Percentiles rank a stretch among this genome's conserved stretches.
Evolutionary conservation across 345 rosid species (phyloP).

Genomic region (Eutrema yunnanense): DNA sequence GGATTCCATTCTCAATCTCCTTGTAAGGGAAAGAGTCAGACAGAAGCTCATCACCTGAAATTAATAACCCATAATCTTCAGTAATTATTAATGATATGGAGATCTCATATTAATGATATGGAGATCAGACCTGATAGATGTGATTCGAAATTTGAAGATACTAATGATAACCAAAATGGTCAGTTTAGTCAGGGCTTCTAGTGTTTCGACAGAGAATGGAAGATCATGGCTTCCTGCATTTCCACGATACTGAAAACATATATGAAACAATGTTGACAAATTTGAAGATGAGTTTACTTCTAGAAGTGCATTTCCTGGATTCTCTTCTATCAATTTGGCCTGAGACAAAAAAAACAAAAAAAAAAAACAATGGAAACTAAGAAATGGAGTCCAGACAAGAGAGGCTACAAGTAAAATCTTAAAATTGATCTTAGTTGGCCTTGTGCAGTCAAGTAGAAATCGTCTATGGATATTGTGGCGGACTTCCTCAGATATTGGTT

Average conservation of each 20-base stretch:
- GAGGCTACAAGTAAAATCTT: constrained; percentile 4
- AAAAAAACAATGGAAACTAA: not conserved
- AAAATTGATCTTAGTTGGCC: constrained; percentile 51
- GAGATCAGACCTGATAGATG: too few relatives aligned
- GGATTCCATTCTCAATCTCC: too few relatives aligned
- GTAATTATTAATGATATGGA: too few relatives aligned
- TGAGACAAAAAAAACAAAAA: not conserved
- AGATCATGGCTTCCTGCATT: constrained; percentile 99
- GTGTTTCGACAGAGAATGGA: constrained; percentile 66
- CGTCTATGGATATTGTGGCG: constrained; percentile 86
- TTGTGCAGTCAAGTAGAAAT: constrained; percentile 85
- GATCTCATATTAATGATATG: too few relatives aligned
- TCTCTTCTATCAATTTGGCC: constrained; percentile 65
- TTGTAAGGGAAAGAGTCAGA: too few relatives aligned
- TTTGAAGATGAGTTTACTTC: constrained; percentile 41
- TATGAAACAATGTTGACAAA: not conserved
- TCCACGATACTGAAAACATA: constrained; percentile 60
- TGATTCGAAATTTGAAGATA: too few relatives aligned
- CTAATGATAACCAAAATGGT: too few relatives aligned
- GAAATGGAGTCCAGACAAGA: not conserved
- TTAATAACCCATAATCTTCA: too few relatives aligned
- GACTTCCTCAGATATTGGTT: constrained; percentile 60
- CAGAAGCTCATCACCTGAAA: too few relatives aligned
- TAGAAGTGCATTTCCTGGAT: constrained; percentile 79
- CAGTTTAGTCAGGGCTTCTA: constrained; percentile 45